Base-by-base conservation (phyloP, 208 protist genomes). In the Phytomonas francai region DNA sequence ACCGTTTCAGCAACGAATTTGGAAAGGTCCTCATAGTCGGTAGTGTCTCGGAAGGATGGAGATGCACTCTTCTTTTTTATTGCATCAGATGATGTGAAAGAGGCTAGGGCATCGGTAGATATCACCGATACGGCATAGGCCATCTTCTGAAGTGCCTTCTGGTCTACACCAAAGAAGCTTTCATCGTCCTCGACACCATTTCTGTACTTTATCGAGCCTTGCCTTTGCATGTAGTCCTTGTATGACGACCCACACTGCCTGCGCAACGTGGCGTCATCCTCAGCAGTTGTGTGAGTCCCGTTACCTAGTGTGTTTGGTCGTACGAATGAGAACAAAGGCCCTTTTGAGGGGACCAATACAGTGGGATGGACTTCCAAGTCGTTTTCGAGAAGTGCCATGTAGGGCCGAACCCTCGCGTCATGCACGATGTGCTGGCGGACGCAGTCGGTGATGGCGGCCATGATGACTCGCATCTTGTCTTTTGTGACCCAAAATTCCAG, bases 351-450 rank as follows among this genome's bases (percentile, higher is more conserved):
- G 19, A 45, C 39, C 2, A 45, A 14, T 45, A 45, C 39, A 14
- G 39, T 45, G 19, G 39, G 11, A 45, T 45, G 12, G 39, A 45
- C 19, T 45, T 45, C 39, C 6, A 45, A 45, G 39, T 45, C 39
- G 39, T 45, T 45, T 45, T 45, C 39, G 19, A 45, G 39, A 2
- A 45, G 39, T 16, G 12, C 39, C 39, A 45, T 45, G 39, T 45
- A 45, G 39, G 39, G 39, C 11, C 39, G 39, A 45, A 45, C 39
- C 19, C 39, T 45, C 39, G 39, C 39, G 1, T 45, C 39, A 14
- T 45, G 39, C 62, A 81, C 70, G 36, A 91, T 70, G 54, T 89
- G 74, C n/a, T 77, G 75, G 3, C 89, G 81, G 63, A 95, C 61
- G 6, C 79, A 82, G 27, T 84, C 70, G 1, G 49, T 28, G 34